Conservation (phyloP, 176 grass and related monocot species). For the Carex cristatella region DNA sequence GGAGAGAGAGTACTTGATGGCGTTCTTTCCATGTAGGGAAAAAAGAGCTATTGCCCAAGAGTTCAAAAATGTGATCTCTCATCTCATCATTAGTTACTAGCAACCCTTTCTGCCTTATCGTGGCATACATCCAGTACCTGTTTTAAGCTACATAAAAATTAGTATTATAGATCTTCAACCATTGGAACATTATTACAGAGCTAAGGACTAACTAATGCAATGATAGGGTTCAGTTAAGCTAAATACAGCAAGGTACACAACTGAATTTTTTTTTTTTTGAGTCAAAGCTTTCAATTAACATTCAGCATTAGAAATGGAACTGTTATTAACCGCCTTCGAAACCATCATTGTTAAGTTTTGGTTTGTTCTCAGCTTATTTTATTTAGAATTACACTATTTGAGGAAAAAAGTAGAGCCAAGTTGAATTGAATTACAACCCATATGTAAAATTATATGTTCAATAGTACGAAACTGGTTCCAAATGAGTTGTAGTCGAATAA, state of each 20-base stretch:
- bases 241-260: neutral
- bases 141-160: neutral
- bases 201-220: neutral
- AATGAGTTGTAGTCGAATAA: neutral
- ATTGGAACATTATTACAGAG: neutral
- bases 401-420: neutral
- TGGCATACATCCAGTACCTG: conserved; percentile 96
- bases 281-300: neutral
- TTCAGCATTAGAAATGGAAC: neutral
- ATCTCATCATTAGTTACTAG: conserved; percentile 96
- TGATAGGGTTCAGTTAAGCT: neutral
- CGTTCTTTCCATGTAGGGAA: conserved; percentile 82
- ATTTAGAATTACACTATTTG: neutral
- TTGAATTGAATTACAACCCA: neutral
- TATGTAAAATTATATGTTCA: neutral
- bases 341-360: neutral
- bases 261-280: neutral
- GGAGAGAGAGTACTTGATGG: conserved; percentile 40
- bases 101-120: conserved; percentile 68
- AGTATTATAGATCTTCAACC: neutral
- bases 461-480: neutral
- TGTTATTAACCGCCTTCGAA: neutral
- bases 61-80: conserved; percentile 99
- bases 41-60: conserved; percentile 58
- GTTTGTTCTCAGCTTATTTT: neutral